Evolutionary conservation across 306 rosid genomes (phyloP).

Genomic region (Castanopsis chinensis): DNA sequence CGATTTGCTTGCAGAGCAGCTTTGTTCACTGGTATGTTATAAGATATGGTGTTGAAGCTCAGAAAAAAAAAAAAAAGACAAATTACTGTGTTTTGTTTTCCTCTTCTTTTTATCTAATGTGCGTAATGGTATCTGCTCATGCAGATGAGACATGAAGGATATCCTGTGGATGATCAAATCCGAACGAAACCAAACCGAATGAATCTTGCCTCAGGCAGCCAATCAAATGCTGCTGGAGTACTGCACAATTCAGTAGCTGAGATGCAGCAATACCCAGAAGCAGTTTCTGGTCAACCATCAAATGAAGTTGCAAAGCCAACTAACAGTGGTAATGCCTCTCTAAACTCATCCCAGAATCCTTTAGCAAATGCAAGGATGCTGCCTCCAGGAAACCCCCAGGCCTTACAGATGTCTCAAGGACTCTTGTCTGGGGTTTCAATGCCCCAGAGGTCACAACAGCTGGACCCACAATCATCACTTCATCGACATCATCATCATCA

Average conservation of each 20-base stretch:
- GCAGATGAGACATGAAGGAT: conserved; percentile 79
- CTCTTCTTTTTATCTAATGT: neutral
- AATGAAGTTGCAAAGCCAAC: conserved; percentile 66
- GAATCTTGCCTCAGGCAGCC: conserved; percentile 50
- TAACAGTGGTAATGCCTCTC: conserved; percentile 43
- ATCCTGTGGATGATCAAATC: conserved; percentile 47
- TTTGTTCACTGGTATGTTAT: conserved; percentile 64
- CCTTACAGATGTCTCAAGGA: conserved; percentile 91
- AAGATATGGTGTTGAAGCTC: neutral
- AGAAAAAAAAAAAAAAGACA: conserved; percentile 5
- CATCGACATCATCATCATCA: conserved; percentile 34
- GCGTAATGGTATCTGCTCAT: conserved; percentile 23
- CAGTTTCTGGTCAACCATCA: conserved; percentile 52
- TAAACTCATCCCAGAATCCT: conserved; percentile 65
- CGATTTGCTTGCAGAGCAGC: conserved; percentile 79
- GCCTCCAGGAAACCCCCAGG: conserved; percentile 84
- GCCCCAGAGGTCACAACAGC: conserved; percentile 67
- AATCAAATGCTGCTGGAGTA: conserved; percentile 40
- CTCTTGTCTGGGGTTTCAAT: conserved; percentile 64
- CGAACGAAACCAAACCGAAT: conserved; percentile 51
- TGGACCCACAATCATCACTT: conserved; percentile 64
- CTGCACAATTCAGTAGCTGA: conserved; percentile 56
- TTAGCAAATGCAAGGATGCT: conserved; percentile 73
- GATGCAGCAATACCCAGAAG: conserved; percentile 76
- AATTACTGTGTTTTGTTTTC: neutral